Base-by-base conservation (phyloP, 805 yeast genomes). In the Hyphopichia homilentoma region DNA sequence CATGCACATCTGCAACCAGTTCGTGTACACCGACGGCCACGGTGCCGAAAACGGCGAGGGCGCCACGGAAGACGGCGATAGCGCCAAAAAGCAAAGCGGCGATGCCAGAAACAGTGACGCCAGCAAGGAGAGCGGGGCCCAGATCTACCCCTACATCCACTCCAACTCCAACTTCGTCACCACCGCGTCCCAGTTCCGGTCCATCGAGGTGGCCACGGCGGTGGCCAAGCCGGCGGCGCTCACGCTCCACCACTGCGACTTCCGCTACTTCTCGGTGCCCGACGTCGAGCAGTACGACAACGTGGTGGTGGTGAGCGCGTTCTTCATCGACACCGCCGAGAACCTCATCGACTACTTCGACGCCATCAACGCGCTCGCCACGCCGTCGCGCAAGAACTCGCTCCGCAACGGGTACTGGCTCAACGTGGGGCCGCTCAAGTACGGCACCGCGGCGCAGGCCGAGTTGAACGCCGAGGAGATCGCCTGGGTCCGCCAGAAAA, bases 271-370 rank as follows among this genome's bases (percentile, higher is more conserved):
- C 44, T 52, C 57, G 1, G 33, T 67, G 4, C 50, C 55, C 1
- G 43, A 55, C 4, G 34, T 39, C 7, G 45, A 48, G 1, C 36
- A 47, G 4, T 61, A 63, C 27, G 70, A 73, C 2, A 70, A 70
- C 35, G 59, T 82, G 14, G 70, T 81, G 4, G 65, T 84, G 2
- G 74, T 80, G 3, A 70, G 84, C 0, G 82, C 81, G 4, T 90
- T 83, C 50, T 89, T 90, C 59, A 67, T 90, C 17, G 97, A 90
- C 57, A 90, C 97, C 0, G 97, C 97, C 0, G 95, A 86, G 47
- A 85, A 89, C 48, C 52, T 86, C 30, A 66, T 90, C 41, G 81
- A 77, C 25, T 89, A 89, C 54, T 56, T 90, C 34, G 82, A 81
- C 33, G 59, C 81, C 1, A 78, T 90, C 22, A 72, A 73, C 12